phyloP scores from a whole-genome alignment of 2,329 filamentous ascomycete species.

The Ophiostoma himal-ulmi region DNA sequence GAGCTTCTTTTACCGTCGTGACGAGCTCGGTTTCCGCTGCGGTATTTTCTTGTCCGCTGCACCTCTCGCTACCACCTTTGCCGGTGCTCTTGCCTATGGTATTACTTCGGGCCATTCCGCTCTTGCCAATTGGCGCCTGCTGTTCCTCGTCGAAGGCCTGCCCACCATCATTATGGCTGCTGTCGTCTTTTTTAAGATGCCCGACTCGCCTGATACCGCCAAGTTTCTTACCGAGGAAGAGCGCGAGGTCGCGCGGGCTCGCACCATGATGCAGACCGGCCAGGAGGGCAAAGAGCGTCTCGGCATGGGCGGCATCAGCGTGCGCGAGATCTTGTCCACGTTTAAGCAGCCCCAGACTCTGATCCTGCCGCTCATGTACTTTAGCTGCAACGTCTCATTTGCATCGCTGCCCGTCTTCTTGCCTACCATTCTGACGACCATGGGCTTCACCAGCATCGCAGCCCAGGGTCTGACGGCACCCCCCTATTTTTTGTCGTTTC shows the following conservation, averaged over 20 bases:
- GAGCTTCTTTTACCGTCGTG: conserved; percentile 43
- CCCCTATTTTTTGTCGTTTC: conserved; percentile 62
- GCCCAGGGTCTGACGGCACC: conserved; percentile 68
- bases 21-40: conserved; percentile 63
- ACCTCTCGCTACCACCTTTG: conserved; percentile 62
- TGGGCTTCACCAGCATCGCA: conserved; percentile 61
- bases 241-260: conserved; percentile 49
- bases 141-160: conserved; percentile 61
- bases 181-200: conserved; percentile 49
- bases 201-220: conserved; percentile 48
- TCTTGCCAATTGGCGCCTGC: conserved; percentile 57
- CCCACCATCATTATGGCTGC: conserved; percentile 52
- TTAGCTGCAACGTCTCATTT: conserved; percentile 37
- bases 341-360: conserved; percentile 47
- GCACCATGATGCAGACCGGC: conserved; percentile 49
- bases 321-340: conserved; percentile 43
- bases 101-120: conserved; percentile 53
- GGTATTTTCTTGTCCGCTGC: conserved; percentile 65
- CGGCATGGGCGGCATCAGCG: conserved; percentile 36
- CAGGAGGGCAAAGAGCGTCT: conserved; percentile 44
- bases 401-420: conserved; percentile 54
- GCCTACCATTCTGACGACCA: conserved; percentile 56
- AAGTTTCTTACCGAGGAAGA: conserved; percentile 53
- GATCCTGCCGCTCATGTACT: conserved; percentile 38
- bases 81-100: conserved; percentile 57